A percentile compares a stretch with the other conserved stretches of the same genome.
phyloP scores from a whole-genome alignment of 805 yeast genomes.

The Yarrowia porcina region DNA sequence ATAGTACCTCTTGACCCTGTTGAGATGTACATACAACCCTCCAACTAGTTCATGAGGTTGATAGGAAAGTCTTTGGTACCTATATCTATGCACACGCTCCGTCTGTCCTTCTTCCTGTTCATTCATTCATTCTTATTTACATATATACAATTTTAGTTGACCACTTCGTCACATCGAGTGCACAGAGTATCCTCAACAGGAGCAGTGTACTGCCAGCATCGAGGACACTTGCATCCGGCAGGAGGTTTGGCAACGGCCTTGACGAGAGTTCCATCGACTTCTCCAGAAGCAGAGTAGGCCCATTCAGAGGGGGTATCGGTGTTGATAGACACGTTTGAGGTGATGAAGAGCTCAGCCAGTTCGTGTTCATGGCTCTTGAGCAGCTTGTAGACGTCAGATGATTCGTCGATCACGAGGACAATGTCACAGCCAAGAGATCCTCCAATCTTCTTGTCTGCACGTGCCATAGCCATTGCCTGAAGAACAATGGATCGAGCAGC shows the following conservation, averaged over 20 bases:
- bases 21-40: too few species aligned
- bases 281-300: constrained; percentile 37
- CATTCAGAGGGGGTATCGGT: constrained; percentile 32
- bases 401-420: background rate
- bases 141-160: constrained; percentile 26
- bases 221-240: constrained; percentile 65
- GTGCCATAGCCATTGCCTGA: constrained; percentile 53
- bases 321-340: constrained; percentile 53
- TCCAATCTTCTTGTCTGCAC: constrained; percentile 46
- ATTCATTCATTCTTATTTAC: background rate
- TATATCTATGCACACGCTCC: too few species aligned
- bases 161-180: constrained; percentile 54
- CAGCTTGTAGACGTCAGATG: constrained; percentile 27
- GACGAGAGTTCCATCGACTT: constrained; percentile 37
- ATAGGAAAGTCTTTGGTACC: too few species aligned
- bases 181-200: constrained; percentile 55
- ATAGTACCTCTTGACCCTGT: too few species aligned
- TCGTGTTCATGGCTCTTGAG: constrained; percentile 41
- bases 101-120: too few species aligned
- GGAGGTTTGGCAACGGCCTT: constrained; percentile 47
- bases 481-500: constrained; percentile 49
- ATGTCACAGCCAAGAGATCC: constrained; percentile 22
- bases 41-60: too few species aligned
- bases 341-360: constrained; percentile 57
- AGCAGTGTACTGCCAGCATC: constrained; percentile 87